Base-by-base conservation (phyloP, 768 basidiomycete species). In the Suillus cothurnatus region DNA sequence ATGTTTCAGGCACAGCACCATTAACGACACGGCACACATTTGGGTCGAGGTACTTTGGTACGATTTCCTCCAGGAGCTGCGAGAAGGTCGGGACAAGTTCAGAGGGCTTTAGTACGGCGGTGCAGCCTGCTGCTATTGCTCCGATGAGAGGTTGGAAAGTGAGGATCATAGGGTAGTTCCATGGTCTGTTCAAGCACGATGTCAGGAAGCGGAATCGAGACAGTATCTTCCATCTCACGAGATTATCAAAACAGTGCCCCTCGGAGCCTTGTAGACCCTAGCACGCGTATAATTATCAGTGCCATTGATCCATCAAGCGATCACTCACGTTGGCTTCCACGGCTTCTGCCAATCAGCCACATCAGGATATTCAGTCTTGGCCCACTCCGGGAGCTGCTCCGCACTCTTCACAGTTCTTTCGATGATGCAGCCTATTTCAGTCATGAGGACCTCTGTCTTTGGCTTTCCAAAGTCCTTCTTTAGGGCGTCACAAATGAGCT, bases 71-170 rank as follows among this genome's bases (percentile, higher is more conserved):
- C 3, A 93, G 66, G 6, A 90, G 80, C 4, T 76, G 69, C 0
- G 86, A 81, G 64, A 79, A 80, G 43, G 81, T 74, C 0, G 88
- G 84, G 0, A 80, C 74, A 12, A 50, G 56, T 70, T 93, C 92
- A 11, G 90, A 91, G 0, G 84, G 83, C 72, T 93, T 93, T 70
- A 92, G 57, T 9, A 87, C 81, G 0, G 82, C 84, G 21, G 86
- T 82, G 70, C 88, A 90, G 0, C 92, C 92, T 1, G 91, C 90
- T 0, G 90, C 81, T 52, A 94, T 89, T 1, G 92, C 92, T 3
- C 91, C 91, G 60, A 84, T 80, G 26, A 89, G 76, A 3, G 90
- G 89, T 41, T 84, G 82, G 9, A 90, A 72, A 7, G 72, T 79
- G 43, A 89, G 80, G 15, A 85, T 76, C 59, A 86, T 70, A 0